phyloP scores from a whole-genome alignment of 2,329 filamentous ascomycete species.

The Penicillium sp. region DNA sequence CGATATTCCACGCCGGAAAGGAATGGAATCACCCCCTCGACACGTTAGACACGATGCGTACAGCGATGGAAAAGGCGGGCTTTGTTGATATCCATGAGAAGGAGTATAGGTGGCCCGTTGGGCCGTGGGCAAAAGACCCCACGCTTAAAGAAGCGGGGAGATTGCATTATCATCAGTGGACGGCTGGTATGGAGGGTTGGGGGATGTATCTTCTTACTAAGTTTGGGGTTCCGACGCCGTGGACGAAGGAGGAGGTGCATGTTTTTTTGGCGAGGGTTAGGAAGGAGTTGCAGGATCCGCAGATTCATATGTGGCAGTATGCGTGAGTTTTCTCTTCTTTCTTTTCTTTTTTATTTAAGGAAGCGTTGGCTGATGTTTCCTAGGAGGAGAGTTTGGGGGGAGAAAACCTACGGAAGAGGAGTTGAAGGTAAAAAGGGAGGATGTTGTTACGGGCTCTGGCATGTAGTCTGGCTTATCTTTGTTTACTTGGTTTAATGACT shows the following conservation, averaged over 20 bases:
- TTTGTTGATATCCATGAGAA: constrained; percentile 30
- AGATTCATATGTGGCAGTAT: constrained; percentile 2
- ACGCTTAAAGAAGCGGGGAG: constrained; percentile 40
- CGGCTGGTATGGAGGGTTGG: constrained; percentile 22
- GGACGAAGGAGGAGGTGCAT: constrained; percentile 5
- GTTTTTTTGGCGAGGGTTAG: constrained; percentile 3
- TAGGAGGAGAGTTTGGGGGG: constrained; percentile 5
- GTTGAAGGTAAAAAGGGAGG: not conserved
- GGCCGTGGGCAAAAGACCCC: constrained; percentile 26
- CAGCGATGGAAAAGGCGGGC: constrained; percentile 19
- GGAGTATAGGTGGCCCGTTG: constrained; percentile 23
- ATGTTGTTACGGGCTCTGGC: too few relatives aligned
- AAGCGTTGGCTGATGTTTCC: not conserved
- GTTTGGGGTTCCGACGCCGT: constrained; percentile 12
- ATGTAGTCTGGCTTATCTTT: not conserved
- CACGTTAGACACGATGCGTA: constrained; percentile 20
- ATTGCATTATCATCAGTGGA: constrained; percentile 24
- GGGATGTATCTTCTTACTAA: constrained; percentile 22
- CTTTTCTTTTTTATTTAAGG: not conserved
- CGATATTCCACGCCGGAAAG: constrained; percentile 14
- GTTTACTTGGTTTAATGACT: not conserved
- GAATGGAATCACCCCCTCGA: constrained; percentile 15
- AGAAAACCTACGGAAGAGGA: constrained; percentile 3
- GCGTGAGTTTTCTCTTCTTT: constrained; percentile 1
- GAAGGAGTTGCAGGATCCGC: constrained; percentile 2